phyloP scores from a whole-genome alignment of 257 asterid genomes.

The Striga asiatica region DNA sequence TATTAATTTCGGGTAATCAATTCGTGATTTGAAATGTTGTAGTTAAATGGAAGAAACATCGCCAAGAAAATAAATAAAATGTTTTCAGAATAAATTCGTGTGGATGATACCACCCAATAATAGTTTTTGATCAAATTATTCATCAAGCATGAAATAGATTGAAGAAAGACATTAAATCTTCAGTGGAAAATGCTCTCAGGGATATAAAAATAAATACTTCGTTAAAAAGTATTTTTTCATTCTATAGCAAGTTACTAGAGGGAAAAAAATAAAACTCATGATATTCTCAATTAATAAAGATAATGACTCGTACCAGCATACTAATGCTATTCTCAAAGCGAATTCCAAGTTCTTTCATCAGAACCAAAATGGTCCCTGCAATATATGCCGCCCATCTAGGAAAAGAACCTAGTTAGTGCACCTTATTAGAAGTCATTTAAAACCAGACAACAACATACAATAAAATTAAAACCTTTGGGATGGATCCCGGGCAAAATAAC shows the following conservation, averaged over 20 bases:
- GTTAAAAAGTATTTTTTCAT: too few species aligned
- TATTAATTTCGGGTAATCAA: background rate
- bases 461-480: conserved; percentile 60
- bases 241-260: too few species aligned
- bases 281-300: too few species aligned
- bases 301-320: conserved; percentile 47
- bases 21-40: background rate
- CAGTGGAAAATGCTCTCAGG: background rate
- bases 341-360: conserved; percentile 79
- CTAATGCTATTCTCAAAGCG: conserved; percentile 77
- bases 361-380: conserved; percentile 93
- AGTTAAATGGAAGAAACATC: background rate
- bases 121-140: too few species aligned
- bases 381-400: conserved; percentile 98
- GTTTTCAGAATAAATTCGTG: too few species aligned
- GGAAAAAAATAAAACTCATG: too few species aligned
- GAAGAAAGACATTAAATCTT: too few species aligned
- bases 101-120: too few species aligned
- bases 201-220: background rate
- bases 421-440: background rate
- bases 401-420: conserved; percentile 23
- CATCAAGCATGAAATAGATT: too few species aligned
- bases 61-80: too few species aligned
- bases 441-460: conserved; percentile 3
- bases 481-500: conserved; percentile 83